Evolutionary conservation across 2,329 filamentous ascomycete genomes (phyloP), one percentile per base, ranked within the genome.

Genomic region (Metarhizium album): DNA sequence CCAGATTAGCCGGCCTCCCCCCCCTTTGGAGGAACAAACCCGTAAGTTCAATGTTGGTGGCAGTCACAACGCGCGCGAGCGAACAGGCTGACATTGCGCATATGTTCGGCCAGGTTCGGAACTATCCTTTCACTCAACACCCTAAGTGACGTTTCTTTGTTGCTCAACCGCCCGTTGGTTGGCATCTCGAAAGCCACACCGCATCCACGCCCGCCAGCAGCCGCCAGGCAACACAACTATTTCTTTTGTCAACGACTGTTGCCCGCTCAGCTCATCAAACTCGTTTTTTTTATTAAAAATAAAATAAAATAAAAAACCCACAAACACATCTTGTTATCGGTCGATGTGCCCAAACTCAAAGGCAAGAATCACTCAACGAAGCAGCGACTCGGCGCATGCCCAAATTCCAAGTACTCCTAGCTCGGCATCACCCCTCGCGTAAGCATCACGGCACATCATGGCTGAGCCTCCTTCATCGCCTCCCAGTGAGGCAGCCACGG

Each of bases 391-490:
- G 18, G 24, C 29, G 14, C 16, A 51, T 46, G 42, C 20, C 13
- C 22, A n/a, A n/a, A 8, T 8, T 47, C 29, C 7, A 33, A 31
- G 27, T 43, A 29, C 18, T 31, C 6, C 27, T 27, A 11, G 22
- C 37, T 45, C 37, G 13, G 20, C 29, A 48, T 31, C 47, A 50
- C 23, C 11, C 7, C 35, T 16, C 45, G 45, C 29, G 40, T 42
- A 42, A 38, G 45, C 42, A 42, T 18, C 37, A 47, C 18, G 20
- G 22, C 22, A 40, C 42, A 42, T 45, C 59, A 82, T 81, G 77
- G 71, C 73, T 54, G 80, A 83, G 62, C 74, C 75, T 58, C 79
- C 80, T 5, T 84, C 81, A 5, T 84, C 81, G 46, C 81, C 81
- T 49, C 79, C 79, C 11, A 71, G 70, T 62, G 76, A 74, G 61